A percentile compares a stretch with the other conserved stretches of the same genome.
Conservation (phyloP, 1,284 basidiomycete species). For the Apiotrichum sp. region DNA sequence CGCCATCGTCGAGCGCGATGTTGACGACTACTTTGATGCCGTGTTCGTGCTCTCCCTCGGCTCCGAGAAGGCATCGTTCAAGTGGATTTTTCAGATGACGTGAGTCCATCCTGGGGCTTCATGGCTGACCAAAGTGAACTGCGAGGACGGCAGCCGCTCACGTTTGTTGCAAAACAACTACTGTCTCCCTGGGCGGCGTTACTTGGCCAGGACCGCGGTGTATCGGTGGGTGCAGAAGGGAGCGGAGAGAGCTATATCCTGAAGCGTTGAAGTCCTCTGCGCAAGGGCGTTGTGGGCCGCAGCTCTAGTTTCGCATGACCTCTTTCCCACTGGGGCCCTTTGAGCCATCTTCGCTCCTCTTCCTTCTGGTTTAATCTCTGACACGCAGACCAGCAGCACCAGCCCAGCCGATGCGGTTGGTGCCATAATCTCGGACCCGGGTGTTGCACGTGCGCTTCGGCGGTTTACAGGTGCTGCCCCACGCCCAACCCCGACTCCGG, state of each 20-base stretch:
- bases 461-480: constrained; percentile 9
- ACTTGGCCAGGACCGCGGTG: constrained; percentile 20
- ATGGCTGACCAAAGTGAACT: constrained; percentile 17
- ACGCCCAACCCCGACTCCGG: constrained; percentile 6
- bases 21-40: constrained; percentile 29
- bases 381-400: background rate
- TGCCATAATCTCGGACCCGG: constrained; percentile 12
- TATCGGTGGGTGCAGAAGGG: constrained; percentile 5
- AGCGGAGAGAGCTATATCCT: too few species aligned
- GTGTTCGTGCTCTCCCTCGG: constrained; percentile 12
- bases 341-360: too few species aligned
- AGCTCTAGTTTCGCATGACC: too few species aligned
- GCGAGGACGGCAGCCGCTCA: constrained; percentile 18
- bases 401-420: constrained; percentile 5
- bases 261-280: too few species aligned
- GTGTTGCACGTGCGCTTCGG: constrained; percentile 11
- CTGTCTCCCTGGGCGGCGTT: constrained; percentile 23
- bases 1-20: constrained; percentile 18
- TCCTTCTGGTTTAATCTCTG: background rate
- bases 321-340: too few species aligned
- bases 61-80: background rate
- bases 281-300: too few species aligned
- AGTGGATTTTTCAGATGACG: constrained; percentile 31
- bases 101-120: constrained; percentile 1
- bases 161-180: constrained; percentile 28